phyloP scores from a whole-genome alignment of 2,329 filamentous ascomycete species.

The Ramularia endophylla region DNA sequence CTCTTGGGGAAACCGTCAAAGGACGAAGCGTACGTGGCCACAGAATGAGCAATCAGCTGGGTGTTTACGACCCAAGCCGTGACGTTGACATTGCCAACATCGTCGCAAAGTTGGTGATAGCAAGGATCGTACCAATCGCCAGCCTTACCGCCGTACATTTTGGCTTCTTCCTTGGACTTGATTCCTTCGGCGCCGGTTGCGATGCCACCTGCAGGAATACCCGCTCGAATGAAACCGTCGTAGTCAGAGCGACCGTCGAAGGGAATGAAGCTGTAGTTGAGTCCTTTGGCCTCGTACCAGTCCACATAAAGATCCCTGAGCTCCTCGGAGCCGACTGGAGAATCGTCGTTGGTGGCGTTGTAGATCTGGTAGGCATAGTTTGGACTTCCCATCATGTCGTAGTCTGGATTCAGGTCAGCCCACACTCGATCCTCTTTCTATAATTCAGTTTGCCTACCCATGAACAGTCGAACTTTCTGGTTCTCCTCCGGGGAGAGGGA shows the following conservation, averaged over 20 bases:
- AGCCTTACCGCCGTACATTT: constrained; percentile 61
- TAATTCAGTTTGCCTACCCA: too few species aligned
- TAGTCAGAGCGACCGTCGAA: constrained; percentile 18
- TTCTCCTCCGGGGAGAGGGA: constrained; percentile 39
- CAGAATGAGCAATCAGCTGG: constrained; percentile 61
- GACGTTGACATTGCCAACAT: constrained; percentile 42
- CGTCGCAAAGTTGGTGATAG: constrained; percentile 35
- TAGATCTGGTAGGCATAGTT: constrained; percentile 53
- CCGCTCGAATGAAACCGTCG: constrained; percentile 16
- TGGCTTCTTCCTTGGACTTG: constrained; percentile 62
- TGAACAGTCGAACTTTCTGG: constrained; percentile 58
- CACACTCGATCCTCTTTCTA: too few species aligned
- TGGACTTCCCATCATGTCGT: constrained; percentile 63
- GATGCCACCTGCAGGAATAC: constrained; percentile 16
- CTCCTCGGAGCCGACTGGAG: constrained; percentile 13
- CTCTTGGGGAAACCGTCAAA: constrained; percentile 52
- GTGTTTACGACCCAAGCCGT: constrained; percentile 51
- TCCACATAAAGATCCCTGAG: constrained; percentile 16
- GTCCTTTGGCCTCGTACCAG: constrained; percentile 11
- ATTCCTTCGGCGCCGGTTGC: constrained; percentile 52
- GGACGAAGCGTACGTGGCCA: constrained; percentile 63
- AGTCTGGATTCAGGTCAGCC: too few species aligned
- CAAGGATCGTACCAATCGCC: constrained; percentile 34
- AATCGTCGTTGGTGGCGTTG: constrained; percentile 36
- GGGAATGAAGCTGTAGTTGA: constrained; percentile 16